Evolutionary conservation across 192 early-diverging fungal genomes (phyloP).

Genomic region (Coemansia pectinata): DNA sequence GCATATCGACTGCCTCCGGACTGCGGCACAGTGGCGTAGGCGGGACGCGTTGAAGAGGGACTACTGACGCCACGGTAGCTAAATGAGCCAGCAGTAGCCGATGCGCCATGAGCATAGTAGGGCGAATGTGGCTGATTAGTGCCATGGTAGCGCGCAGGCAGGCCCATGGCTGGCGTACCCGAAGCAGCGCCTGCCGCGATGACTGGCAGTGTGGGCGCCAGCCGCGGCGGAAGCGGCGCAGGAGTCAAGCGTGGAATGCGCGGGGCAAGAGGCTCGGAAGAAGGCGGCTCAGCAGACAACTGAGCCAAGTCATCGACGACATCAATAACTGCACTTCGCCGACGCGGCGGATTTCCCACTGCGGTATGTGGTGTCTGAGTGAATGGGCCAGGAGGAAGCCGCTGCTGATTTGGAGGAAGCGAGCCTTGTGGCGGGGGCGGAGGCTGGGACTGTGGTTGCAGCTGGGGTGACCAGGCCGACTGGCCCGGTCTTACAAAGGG

Average conservation of each 20-base stretch:
- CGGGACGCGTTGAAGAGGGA: background rate
- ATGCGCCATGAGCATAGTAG: slow-evolving; percentile 48
- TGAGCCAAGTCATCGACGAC: slow-evolving; percentile 16
- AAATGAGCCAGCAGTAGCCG: slow-evolving; percentile 8
- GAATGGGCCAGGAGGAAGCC: background rate
- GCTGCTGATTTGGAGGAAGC: background rate
- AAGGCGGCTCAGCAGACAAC: background rate
- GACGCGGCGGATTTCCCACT: slow-evolving; percentile 1
- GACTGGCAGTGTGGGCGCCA: background rate
- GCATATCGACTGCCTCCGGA: background rate
- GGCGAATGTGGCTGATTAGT: slow-evolving; percentile 46
- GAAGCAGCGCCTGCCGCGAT: background rate
- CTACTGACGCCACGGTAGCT: slow-evolving; percentile 11
- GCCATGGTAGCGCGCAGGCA: slow-evolving; percentile 50
- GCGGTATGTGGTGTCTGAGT: background rate
- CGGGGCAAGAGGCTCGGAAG: background rate
- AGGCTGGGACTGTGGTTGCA: slow-evolving; percentile 1
- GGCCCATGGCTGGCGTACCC: background rate
- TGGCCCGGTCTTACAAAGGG: slow-evolving; percentile 40
- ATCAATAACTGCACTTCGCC: slow-evolving; percentile 45
- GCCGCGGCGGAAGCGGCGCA: slow-evolving; percentile 8
- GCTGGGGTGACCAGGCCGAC: slow-evolving; percentile 18
- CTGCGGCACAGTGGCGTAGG: background rate
- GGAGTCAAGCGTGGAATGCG: slow-evolving; percentile 5
- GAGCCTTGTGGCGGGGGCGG: background rate